Evolutionary conservation across 2,329 filamentous ascomycete genomes (phyloP), one percentile per base, ranked within the genome.

Genomic region (Dactylellina drechsleri): DNA sequence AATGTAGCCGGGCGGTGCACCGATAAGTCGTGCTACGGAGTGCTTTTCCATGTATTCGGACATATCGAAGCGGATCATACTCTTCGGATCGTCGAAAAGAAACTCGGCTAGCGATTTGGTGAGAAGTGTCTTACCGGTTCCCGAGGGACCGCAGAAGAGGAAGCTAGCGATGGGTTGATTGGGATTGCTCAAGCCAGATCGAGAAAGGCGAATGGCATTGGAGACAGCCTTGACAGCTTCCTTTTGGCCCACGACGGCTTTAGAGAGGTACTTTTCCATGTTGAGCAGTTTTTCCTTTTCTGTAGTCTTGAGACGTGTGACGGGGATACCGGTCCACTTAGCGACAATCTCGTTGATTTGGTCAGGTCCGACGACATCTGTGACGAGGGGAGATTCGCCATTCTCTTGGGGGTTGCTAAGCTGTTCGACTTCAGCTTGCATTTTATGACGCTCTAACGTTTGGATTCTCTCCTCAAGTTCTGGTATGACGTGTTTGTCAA

Each of bases 61-160:
- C 95, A 99, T 99, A 82, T 99, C 95, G 84, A 99, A 96, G 45
- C 95, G 91, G 79, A 99, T 97, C 95, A 99, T 98, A 40, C 94
- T 86, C 85, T 97, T 97, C 26, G 94, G 84, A 79, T 99, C 95
- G 81, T 99, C 95, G 84, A 99, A 99, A 28, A 99, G 86, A 85
- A 99, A 99, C 82, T 99, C 95, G 57, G 95, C 95, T 73, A 99
- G 86, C 15, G 94, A 95, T 83, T 99, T 99, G 77, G 94, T 98
- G 70, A 99, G 89, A 18, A 99, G 85, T 16, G 95, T 99, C 85
- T 99, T 99, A 85, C 95, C 95, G 12, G 95, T 99, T 85, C 95
- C 95, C 0, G 94, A 98, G 13, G 95, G 95, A 85, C 95, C 95
- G 80, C 95, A 98, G 88, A 99, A 99, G 70, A 99, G 87, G 89